phyloP scores from a whole-genome alignment of 805 yeast species.

The Metschnikowia kunwiensis region DNA sequence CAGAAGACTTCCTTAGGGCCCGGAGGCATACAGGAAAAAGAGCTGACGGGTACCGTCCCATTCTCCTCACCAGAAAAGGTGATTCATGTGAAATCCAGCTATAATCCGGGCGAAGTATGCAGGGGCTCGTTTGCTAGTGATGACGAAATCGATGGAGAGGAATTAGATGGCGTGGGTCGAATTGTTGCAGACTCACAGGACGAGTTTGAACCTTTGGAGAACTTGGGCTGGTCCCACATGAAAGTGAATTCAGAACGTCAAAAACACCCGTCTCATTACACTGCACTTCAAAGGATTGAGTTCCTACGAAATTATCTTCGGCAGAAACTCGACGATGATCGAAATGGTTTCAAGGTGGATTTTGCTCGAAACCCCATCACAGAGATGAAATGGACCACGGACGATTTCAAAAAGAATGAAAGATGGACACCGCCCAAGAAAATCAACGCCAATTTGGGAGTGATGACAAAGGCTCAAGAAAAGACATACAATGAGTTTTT shows the following conservation, averaged over 20 bases:
- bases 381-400: constrained; percentile 33
- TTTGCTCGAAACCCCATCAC: constrained; percentile 34
- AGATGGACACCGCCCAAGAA: constrained; percentile 19
- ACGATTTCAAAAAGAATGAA: constrained; percentile 36
- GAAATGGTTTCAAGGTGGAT: constrained; percentile 24
- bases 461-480: constrained; percentile 23
- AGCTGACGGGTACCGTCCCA: no score
- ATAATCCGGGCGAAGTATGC: not conserved
- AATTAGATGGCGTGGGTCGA: not conserved
- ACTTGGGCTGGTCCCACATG: constrained; percentile 1
- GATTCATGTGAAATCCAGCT: no score
- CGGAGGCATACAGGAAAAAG: no score
- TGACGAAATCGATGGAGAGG: constrained; percentile 7
- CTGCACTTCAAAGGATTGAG: constrained; percentile 35
- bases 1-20: no score
- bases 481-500: constrained; percentile 18
- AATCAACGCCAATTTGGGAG: constrained; percentile 16
- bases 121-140: constrained; percentile 9
- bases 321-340: constrained; percentile 20
- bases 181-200: constrained; percentile 20
- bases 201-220: constrained; percentile 18
- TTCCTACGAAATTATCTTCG: constrained; percentile 26
- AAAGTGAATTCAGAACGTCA: not conserved
- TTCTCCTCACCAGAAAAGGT: no score
- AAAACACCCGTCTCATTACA: constrained; percentile 18